These are phyloP conservation scores for Cladorrhinum samala DNA, from an alignment of 495 filamentous ascomycete species.

Conservation along the genomic window DNA sequence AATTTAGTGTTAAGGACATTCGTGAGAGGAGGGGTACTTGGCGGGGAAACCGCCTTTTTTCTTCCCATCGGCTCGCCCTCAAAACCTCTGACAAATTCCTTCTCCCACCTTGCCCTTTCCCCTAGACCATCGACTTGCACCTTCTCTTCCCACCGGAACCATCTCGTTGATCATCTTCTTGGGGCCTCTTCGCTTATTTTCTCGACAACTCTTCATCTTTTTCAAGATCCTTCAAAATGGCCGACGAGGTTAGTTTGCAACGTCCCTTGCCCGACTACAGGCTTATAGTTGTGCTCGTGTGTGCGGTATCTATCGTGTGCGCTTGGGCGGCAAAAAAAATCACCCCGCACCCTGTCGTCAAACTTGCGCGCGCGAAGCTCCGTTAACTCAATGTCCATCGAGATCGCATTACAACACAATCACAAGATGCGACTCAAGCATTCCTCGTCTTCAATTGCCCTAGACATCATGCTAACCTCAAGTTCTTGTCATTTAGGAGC, in stretches of 20 bases:
- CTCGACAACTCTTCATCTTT: slow-evolving; percentile 28
- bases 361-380: not conserved
- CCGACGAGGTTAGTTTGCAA: slow-evolving; percentile 38
- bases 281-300: slow-evolving; percentile 2
- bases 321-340: slow-evolving; percentile 18
- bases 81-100: slow-evolving; percentile 26
- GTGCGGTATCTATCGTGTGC: not conserved
- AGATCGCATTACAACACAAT: not conserved
- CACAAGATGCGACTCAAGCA: not conserved
- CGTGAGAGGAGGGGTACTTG: slow-evolving; percentile 13
- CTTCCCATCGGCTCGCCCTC: slow-evolving; percentile 11
- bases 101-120: slow-evolving; percentile 18
- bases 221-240: slow-evolving; percentile 41
- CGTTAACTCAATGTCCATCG: slow-evolving; percentile 10
- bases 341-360: slow-evolving; percentile 27
- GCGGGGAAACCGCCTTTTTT: slow-evolving; percentile 20
- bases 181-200: slow-evolving; percentile 18
- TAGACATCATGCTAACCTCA: slow-evolving; percentile 5
- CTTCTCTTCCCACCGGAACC: slow-evolving; percentile 7
- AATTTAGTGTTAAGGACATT: not conserved
- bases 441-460: not conserved
- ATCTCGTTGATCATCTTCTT: slow-evolving; percentile 10
- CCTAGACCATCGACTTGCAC: slow-evolving; percentile 16
- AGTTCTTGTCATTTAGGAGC: slow-evolving; percentile 38
- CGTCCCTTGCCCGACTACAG: not conserved